A percentile compares a stretch with the other conserved stretches of the same genome.
These are phyloP conservation scores for Suillus cothurnatus DNA, from an alignment of 768 basidiomycete species.

Conservation along the genomic window DNA sequence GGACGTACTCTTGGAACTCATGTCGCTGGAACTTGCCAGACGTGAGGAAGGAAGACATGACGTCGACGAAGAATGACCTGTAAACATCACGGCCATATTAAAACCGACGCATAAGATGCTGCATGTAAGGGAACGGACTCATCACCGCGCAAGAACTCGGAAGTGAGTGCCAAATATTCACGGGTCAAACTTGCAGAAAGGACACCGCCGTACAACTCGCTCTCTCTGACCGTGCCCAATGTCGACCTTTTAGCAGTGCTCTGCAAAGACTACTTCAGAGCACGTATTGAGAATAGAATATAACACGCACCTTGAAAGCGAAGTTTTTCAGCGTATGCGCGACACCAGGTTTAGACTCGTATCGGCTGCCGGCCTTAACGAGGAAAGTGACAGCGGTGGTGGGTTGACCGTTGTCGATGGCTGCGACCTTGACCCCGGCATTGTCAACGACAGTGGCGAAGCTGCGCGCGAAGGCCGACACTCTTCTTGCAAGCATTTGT, in stretches of 20 bases:
- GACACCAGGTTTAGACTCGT: conserved; percentile 85
- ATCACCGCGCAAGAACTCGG: conserved; percentile 93
- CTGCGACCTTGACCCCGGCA: conserved; percentile 83
- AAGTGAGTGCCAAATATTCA: conserved; percentile 91
- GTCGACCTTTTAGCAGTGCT: conserved; percentile 86
- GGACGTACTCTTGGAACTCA: conserved; percentile 75
- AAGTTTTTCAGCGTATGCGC: conserved; percentile 97
- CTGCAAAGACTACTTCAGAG: conserved; percentile 43
- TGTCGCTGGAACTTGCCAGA: conserved; percentile 81
- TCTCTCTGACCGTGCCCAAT: conserved; percentile 87
- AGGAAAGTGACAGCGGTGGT: conserved; percentile 87
- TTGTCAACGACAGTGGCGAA: conserved; percentile 85
- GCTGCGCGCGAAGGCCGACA: conserved; percentile 63
- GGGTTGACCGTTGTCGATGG: conserved; percentile 80
- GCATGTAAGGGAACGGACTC: conserved; percentile 65
- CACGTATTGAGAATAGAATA: background rate
- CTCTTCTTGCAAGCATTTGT: conserved; percentile 64
- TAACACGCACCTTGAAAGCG: conserved; percentile 87
- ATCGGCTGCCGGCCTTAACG: conserved; percentile 91
- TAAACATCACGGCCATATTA: background rate
- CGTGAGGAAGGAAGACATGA: conserved; percentile 82
- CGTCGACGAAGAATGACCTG: conserved; percentile 88
- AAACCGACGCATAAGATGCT: background rate
- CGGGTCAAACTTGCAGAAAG: conserved; percentile 82
- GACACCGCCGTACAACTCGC: conserved; percentile 91